A percentile compares a stretch with the other conserved stretches of the same genome.
Conservation (phyloP, 1,284 basidiomycete species). For the Cystobasidium slooffiae region DNA sequence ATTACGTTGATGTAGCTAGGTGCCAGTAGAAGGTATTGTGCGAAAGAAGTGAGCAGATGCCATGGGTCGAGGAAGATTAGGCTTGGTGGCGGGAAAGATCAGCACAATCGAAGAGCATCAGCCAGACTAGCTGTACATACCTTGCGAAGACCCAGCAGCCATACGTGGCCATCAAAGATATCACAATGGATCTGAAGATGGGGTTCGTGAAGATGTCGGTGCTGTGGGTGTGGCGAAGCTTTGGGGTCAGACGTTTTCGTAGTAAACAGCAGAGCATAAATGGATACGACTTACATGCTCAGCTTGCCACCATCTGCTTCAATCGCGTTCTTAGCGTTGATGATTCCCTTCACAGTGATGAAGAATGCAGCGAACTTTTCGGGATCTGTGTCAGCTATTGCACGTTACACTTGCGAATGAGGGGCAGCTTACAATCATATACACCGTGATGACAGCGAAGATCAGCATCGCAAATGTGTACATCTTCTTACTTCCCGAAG, state of each 20-base stretch:
- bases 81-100: background rate
- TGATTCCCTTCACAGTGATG: constrained; percentile 76
- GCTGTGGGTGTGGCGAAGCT: background rate
- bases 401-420: background rate
- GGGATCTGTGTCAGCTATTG: background rate
- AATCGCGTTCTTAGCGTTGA: constrained; percentile 62
- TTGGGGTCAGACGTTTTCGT: background rate
- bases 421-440: constrained; percentile 75
- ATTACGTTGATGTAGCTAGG: constrained; percentile 91
- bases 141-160: constrained; percentile 82
- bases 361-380: constrained; percentile 72
- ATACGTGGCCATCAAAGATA: constrained; percentile 82
- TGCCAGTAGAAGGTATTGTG: constrained; percentile 88
- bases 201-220: constrained; percentile 35
- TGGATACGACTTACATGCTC: constrained; percentile 66
- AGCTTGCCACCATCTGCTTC: constrained; percentile 61
- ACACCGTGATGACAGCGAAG: constrained; percentile 83
- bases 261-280: constrained; percentile 60
- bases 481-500: constrained; percentile 80
- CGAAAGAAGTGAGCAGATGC: constrained; percentile 84
- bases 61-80: constrained; percentile 66
- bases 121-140: constrained; percentile 65
- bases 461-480: constrained; percentile 81
- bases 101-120: background rate
- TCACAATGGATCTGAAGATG: constrained; percentile 84